Percentiles rank a stretch among this genome's conserved stretches.
Evolutionary conservation across 768 basidiomycete genomes (phyloP).

Genomic region (Gloeostereum incarnatum): DNA sequence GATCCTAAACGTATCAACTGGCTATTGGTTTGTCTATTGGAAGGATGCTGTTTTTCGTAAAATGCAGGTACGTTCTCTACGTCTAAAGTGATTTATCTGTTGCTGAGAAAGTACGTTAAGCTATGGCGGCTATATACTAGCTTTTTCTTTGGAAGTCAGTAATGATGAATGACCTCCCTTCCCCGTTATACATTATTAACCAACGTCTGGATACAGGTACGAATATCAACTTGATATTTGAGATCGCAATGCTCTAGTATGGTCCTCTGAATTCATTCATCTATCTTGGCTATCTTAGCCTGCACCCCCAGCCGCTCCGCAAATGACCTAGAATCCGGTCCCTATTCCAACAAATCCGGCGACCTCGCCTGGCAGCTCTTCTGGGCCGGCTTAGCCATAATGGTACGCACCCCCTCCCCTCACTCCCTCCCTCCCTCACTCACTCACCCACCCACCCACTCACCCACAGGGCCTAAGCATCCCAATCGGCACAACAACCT

Average conservation of each 20-base stretch:
- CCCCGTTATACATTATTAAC: background rate
- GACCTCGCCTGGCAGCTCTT: slow-evolving; percentile 74
- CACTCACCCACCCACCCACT: background rate
- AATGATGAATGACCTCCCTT: too few relatives aligned
- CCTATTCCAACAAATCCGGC: slow-evolving; percentile 51
- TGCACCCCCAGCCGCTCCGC: slow-evolving; percentile 45
- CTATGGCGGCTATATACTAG: slow-evolving; percentile 68
- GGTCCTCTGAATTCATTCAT: slow-evolving; percentile 9
- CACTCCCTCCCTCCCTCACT: background rate
- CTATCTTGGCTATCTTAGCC: slow-evolving; percentile 1
- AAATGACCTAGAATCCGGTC: slow-evolving; percentile 51
- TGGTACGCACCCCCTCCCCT: slow-evolving; percentile 34
- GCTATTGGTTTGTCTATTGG: slow-evolving; percentile 48
- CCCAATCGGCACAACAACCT: slow-evolving; percentile 46
- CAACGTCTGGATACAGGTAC: slow-evolving; percentile 18
- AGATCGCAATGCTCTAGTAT: slow-evolving; percentile 68
- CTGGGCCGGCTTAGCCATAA: slow-evolving; percentile 41
- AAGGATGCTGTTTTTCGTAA: slow-evolving; percentile 29
- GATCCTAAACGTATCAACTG: slow-evolving; percentile 41
- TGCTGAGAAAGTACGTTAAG: slow-evolving; percentile 21
- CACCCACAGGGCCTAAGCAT: slow-evolving; percentile 49
- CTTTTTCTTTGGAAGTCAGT: slow-evolving; percentile 63
- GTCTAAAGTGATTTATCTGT: slow-evolving; percentile 1
- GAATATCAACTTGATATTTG: slow-evolving; percentile 53
- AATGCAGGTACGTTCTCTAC: slow-evolving; percentile 38